Conservation (phyloP, 257 asterid species). For the Ilex asprella region DNA sequence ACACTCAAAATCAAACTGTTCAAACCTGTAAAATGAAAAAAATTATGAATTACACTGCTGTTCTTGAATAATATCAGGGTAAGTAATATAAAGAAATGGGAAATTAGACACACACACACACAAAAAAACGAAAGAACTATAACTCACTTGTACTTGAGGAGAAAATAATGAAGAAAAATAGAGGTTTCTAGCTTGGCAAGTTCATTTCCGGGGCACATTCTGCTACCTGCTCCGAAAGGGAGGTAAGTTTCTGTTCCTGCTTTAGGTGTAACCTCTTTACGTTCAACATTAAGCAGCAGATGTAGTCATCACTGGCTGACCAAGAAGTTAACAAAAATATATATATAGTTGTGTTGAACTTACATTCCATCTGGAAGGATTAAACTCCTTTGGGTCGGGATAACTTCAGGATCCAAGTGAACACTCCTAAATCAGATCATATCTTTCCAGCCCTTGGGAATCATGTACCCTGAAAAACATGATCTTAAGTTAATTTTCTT, state of each 20-base stretch:
- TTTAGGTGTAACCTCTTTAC: conserved; percentile 55
- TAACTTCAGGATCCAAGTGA: conserved; percentile 67
- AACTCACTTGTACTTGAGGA: conserved; percentile 61
- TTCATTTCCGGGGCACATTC: conserved; percentile 91
- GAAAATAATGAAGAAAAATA: conserved; percentile 80
- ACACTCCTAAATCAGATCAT: conserved; percentile 76
- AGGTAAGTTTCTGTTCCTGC: conserved; percentile 80
- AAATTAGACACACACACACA: too few species aligned
- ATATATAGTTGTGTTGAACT: conserved; percentile 16
- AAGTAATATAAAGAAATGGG: neutral
- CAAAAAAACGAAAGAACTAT: neutral
- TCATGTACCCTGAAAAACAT: conserved; percentile 50
- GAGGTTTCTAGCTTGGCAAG: conserved; percentile 84
- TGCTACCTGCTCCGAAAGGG: conserved; percentile 85
- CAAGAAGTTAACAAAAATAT: too few species aligned
- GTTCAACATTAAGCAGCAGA: too few species aligned
- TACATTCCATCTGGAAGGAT: conserved; percentile 96
- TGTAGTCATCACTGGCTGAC: too few species aligned
- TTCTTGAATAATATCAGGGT: too few species aligned
- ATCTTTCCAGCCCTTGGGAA: conserved; percentile 90
- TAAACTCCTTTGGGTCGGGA: conserved; percentile 56
- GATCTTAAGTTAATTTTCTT: neutral
- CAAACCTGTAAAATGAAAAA: conserved; percentile 41
- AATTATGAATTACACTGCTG: neutral
- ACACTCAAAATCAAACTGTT: conserved; percentile 40